These are phyloP conservation scores for Pyrenula aspistea DNA, from an alignment of 495 filamentous ascomycete genomes.

Conservation along the genomic window DNA sequence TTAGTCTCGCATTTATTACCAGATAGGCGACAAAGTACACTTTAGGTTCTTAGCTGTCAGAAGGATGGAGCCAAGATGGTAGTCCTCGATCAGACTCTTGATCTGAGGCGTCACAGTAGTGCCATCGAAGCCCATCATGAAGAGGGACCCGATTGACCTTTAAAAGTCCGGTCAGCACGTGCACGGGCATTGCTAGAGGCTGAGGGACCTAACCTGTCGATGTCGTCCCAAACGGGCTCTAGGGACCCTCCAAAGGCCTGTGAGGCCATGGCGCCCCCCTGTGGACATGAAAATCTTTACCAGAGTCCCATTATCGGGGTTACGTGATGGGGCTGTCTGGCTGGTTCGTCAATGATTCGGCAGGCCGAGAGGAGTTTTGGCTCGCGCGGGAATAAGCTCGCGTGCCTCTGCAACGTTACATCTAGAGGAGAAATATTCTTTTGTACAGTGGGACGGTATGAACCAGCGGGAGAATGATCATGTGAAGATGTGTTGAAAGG, in stretches of 20 bases:
- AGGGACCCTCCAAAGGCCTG: slow-evolving; percentile 23
- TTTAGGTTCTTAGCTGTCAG: slow-evolving; percentile 85
- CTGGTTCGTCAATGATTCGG: not conserved
- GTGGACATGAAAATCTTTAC: not conserved
- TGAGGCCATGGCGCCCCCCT: slow-evolving; percentile 32
- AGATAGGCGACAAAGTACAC: slow-evolving; percentile 46
- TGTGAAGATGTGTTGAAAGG: not conserved
- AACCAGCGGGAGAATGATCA: not conserved
- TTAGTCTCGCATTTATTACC: too few species aligned
- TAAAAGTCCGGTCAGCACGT: slow-evolving; percentile 20
- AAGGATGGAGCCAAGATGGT: slow-evolving; percentile 74
- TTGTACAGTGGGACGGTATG: not conserved
- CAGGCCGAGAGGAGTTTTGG: not conserved
- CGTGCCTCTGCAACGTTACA: not conserved
- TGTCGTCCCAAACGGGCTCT: slow-evolving; percentile 35
- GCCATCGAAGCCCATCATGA: slow-evolving; percentile 94
- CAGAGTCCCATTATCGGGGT: not conserved
- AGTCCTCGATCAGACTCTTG: slow-evolving; percentile 68
- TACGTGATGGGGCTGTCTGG: not conserved
- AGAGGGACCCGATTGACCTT: slow-evolving; percentile 70
- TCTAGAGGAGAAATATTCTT: not conserved
- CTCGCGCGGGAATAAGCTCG: not conserved
- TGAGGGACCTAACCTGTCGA: slow-evolving; percentile 24
- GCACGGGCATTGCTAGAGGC: slow-evolving; percentile 2
- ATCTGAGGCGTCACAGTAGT: slow-evolving; percentile 80